Percentiles rank a stretch among this genome's conserved stretches.
These are phyloP conservation scores for Marasmius tenuissimus DNA, from an alignment of 1,284 basidiomycete genomes.

Conservation along the genomic window DNA sequence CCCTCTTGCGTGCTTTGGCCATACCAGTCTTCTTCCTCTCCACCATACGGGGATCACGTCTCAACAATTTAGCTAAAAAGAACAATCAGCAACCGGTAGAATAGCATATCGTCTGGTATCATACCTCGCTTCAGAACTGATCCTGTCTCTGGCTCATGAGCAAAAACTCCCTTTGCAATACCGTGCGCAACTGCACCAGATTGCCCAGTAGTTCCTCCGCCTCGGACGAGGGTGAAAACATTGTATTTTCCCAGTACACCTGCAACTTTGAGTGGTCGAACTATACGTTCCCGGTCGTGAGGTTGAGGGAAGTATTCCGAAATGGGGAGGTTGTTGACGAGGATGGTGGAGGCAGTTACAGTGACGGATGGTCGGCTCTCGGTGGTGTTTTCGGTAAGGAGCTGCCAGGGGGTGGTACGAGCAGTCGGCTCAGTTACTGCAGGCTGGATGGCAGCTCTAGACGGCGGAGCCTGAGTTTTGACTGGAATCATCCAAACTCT, in stretches of 20 bases:
- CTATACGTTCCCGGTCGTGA: constrained; percentile 77
- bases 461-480: constrained; percentile 24
- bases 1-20: constrained; percentile 90
- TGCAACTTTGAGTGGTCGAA: constrained; percentile 83
- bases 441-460: not conserved
- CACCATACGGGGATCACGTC: constrained; percentile 95
- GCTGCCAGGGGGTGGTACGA: no score
- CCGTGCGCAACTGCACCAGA: constrained; percentile 88
- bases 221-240: constrained; percentile 84
- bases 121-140: constrained; percentile 73
- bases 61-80: constrained; percentile 75
- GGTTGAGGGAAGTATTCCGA: constrained; percentile 78
- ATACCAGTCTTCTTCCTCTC: constrained; percentile 96
- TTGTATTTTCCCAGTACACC: constrained; percentile 93
- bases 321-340: constrained; percentile 85
- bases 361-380: constrained; percentile 3
- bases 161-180: constrained; percentile 78
- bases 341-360: constrained; percentile 54
- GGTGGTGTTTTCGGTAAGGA: no score
- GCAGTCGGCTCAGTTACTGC: not conserved
- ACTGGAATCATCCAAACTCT: constrained; percentile 94
- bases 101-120: not conserved
- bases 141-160: constrained; percentile 67
- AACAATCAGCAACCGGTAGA: constrained; percentile 13
- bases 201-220: constrained; percentile 90